Evolutionary conservation across 139 green algal genomes (phyloP).

Genomic region (Chlamydomonas eustigma): DNA sequence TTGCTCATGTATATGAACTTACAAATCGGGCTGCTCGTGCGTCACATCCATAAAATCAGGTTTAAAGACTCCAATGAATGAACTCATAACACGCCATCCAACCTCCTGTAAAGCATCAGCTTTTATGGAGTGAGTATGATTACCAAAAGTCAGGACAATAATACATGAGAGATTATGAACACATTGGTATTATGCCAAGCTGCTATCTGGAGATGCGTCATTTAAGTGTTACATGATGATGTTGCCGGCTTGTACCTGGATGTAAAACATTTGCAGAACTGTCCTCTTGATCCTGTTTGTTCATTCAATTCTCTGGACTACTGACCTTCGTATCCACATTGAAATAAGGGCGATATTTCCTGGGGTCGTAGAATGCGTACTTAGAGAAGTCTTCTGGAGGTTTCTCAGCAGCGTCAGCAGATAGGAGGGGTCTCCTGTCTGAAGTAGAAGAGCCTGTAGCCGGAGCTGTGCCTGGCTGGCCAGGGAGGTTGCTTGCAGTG

Average conservation of each 20-base stretch:
- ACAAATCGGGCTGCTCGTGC: conserved; percentile 69
- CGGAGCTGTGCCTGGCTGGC: neutral
- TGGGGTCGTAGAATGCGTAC: conserved; percentile 68
- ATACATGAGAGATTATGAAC: too few relatives aligned
- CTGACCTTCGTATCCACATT: conserved; percentile 79
- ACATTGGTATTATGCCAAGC: too few relatives aligned
- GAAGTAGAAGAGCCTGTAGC: neutral
- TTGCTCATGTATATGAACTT: neutral
- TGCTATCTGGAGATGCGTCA: too few relatives aligned
- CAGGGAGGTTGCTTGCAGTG: neutral
- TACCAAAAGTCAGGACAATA: neutral
- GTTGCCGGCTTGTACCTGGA: too few relatives aligned
- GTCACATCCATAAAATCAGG: conserved; percentile 72
- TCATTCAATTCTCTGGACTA: too few relatives aligned
- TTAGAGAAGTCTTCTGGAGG: conserved; percentile 20
- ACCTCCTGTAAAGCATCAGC: conserved; percentile 51
- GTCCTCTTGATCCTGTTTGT: too few relatives aligned
- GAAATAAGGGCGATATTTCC: conserved; percentile 73
- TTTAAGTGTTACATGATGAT: too few relatives aligned
- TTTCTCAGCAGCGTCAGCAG: neutral
- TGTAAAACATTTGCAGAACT: too few relatives aligned
- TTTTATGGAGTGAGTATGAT: neutral
- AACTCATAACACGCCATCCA: conserved; percentile 58
- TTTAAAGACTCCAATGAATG: conserved; percentile 63
- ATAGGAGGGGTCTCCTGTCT: conserved; percentile 3